A percentile compares a stretch with the other conserved stretches of the same genome.
Conservation (phyloP, 805 yeast genomes). For the Peterozyma xylosa region DNA sequence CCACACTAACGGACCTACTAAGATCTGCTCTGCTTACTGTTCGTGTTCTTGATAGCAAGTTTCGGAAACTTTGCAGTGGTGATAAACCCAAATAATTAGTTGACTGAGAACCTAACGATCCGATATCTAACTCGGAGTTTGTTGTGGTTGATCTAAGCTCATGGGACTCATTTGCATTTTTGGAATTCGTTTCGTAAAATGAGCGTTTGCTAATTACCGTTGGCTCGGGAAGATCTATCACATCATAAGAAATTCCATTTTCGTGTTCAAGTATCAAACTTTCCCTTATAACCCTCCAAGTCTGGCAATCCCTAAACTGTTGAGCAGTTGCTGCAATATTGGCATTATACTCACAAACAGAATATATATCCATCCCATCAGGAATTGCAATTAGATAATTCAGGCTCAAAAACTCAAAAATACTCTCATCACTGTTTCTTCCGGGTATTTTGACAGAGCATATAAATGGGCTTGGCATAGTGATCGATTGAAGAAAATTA, state of each 20-base stretch:
- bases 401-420: slow-evolving; percentile 39
- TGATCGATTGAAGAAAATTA: slow-evolving; percentile 2
- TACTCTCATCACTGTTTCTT: slow-evolving; percentile 31
- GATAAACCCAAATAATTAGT: slow-evolving; percentile 4
- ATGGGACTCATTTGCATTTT: neutral
- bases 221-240: neutral
- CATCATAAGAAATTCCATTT: neutral
- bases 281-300: slow-evolving; percentile 53
- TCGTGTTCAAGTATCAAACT: slow-evolving; percentile 29
- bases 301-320: slow-evolving; percentile 47
- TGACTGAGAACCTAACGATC: slow-evolving; percentile 9
- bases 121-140: slow-evolving; percentile 8
- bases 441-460: slow-evolving; percentile 36
- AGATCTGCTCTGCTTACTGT: no score
- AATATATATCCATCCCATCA: slow-evolving; percentile 39
- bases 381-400: slow-evolving; percentile 40
- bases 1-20: neutral
- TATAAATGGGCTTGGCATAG: slow-evolving; percentile 21
- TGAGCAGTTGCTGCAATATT: slow-evolving; percentile 44
- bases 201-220: neutral
- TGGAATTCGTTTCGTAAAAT: neutral
- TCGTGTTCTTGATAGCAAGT: no score
- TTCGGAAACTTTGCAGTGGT: no score
- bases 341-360: slow-evolving; percentile 54
- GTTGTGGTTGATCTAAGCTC: neutral